phyloP scores from a whole-genome alignment of 176 grass and related monocot genomes.

The Oryza meyeriana region DNA sequence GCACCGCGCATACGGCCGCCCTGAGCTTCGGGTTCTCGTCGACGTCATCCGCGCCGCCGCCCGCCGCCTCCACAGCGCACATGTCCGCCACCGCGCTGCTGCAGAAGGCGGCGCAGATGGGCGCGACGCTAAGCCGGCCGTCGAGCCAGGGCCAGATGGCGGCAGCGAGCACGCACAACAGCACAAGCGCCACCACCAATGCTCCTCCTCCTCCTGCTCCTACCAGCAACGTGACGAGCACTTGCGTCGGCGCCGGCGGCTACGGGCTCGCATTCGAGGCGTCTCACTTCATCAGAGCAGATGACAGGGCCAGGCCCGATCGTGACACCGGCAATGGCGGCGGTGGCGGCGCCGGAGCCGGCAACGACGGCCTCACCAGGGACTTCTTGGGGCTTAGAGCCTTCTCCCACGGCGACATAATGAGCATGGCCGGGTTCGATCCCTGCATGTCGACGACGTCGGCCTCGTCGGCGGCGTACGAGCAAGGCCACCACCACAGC shows the following conservation, averaged over 20 bases:
- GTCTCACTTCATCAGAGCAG: slow-evolving; percentile 13
- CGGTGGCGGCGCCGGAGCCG: slow-evolving; percentile 15
- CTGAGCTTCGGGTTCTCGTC: slow-evolving; percentile 37
- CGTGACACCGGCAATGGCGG: slow-evolving; percentile 32
- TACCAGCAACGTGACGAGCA: slow-evolving; percentile 28
- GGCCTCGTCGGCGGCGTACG: slow-evolving; percentile 51
- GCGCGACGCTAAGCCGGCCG: slow-evolving; percentile 72
- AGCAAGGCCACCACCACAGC: slow-evolving; percentile 55
- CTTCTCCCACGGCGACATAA: slow-evolving; percentile 72
- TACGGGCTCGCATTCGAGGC: slow-evolving; percentile 30
- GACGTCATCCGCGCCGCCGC: slow-evolving; percentile 10
- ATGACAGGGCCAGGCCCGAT: background rate
- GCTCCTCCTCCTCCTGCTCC: background rate
- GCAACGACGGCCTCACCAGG: slow-evolving; percentile 65
- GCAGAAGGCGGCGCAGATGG: slow-evolving; percentile 98
- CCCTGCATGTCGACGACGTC: slow-evolving; percentile 54
- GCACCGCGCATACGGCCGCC: slow-evolving; percentile 1
- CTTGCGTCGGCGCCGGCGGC: background rate
- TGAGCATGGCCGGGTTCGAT: slow-evolving; percentile 66
- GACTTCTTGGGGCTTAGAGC: slow-evolving; percentile 88
- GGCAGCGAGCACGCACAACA: slow-evolving; percentile 37
- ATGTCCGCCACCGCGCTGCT: slow-evolving; percentile 98
- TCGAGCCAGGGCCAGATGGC: slow-evolving; percentile 69
- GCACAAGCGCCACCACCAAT: slow-evolving; percentile 18
- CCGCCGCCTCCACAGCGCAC: slow-evolving; percentile 43